phyloP scores from a whole-genome alignment of 352 stramenopile species.

The Globisporangium recalcitrans region DNA sequence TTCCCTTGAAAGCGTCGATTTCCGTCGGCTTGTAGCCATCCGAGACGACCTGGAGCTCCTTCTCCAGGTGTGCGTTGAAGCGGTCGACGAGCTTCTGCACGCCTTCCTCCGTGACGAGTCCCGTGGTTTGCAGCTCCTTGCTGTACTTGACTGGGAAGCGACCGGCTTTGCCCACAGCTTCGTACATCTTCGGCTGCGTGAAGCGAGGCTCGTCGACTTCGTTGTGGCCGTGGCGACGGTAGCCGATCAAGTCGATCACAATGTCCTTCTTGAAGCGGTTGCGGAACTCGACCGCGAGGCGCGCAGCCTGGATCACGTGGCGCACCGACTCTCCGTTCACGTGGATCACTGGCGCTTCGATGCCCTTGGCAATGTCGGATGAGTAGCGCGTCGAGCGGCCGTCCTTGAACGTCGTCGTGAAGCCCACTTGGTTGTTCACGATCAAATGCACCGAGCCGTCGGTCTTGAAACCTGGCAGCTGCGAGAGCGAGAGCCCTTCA shows the following conservation, averaged over 20 bases:
- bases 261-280: conserved; percentile 85
- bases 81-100: conserved; percentile 57
- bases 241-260: conserved; percentile 81
- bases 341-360: conserved; percentile 81
- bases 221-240: conserved; percentile 86
- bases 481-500: conserved; percentile 67
- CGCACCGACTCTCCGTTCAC: conserved; percentile 83
- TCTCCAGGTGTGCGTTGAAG: conserved; percentile 61
- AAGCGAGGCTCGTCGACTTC: conserved; percentile 87
- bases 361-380: conserved; percentile 80
- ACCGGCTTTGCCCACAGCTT: conserved; percentile 51
- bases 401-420: conserved; percentile 83
- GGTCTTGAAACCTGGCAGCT: conserved; percentile 73
- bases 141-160: conserved; percentile 73
- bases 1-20: conserved; percentile 71
- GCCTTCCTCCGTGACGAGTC: conserved; percentile 46
- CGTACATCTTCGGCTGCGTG: conserved; percentile 88
- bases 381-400: conserved; percentile 78
- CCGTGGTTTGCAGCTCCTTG: conserved; percentile 47
- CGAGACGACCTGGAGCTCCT: conserved; percentile 48
- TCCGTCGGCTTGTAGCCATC: conserved; percentile 58
- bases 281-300: conserved; percentile 75
- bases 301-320: conserved; percentile 70
- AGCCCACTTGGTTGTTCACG: conserved; percentile 89
- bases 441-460: conserved; percentile 81